Base-by-base conservation (phyloP, 1,284 basidiomycete genomes). In the Cerrena zonata region DNA sequence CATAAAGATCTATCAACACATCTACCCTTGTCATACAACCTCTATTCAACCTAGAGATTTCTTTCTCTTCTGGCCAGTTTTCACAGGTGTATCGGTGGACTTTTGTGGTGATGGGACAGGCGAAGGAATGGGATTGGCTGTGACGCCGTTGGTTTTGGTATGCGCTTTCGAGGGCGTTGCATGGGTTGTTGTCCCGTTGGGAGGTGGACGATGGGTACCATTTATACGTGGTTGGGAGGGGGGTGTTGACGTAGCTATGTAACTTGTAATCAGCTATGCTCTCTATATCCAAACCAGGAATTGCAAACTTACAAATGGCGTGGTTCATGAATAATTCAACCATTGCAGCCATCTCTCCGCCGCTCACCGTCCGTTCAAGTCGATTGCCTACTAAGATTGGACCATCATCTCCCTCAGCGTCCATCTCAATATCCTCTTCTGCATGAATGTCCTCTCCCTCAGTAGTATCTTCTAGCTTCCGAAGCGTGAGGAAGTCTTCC, bases 401-500 rank as follows among this genome's bases (percentile, higher is more conserved):
- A 42, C 55, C 56, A 18, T 61, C 64, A 5, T 52, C 58, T 15
- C 61, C 63, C 3, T 60, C 72, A 66, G 79, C 76, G 43, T 74
- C 73, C 50, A 74, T 68, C 48, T 76, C 74, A 47, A 68, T 69
- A 36, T 75, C 75, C 15, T 52, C 55, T 2, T 63, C 60, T 13
- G 50, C 62, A 3, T 59, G 52, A 10, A 48, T 50, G 12, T 61
- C 61, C n/a, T 64, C 47, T 7, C 64, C 60, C 18, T 61, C 36
- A 2, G 23, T 25, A 18, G 40, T 46, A 11, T 43, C 47, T 5
- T 58, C 58, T 1, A 51, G 40, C 15, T 58, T 36, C 10, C 66
- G 61, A 7, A 48, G 58, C 45, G 72, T 75, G 55, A 94, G 69
- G 61, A 91, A 80, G 45, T 78, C 73, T 42, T 77, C 74, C 61